phyloP scores from a whole-genome alignment of 306 rosid genomes.

The Fagus crenata region DNA sequence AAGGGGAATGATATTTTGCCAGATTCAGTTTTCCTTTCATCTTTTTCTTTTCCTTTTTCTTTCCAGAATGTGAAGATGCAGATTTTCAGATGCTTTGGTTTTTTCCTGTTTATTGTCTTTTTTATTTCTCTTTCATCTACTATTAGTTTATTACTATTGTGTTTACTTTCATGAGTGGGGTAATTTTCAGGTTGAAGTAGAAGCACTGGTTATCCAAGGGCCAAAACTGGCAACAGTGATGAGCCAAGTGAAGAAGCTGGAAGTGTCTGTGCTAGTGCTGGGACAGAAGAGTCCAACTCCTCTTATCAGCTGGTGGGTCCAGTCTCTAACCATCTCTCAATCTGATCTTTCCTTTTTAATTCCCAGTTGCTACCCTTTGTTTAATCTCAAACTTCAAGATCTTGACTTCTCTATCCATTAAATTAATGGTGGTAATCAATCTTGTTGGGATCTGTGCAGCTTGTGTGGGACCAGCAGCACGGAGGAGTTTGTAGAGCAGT shows the following conservation, averaged over 20 bases:
- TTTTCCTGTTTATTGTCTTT: constrained; percentile 13
- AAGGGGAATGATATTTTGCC: constrained; percentile 31
- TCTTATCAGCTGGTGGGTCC: constrained; percentile 70
- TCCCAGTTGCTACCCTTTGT: background rate
- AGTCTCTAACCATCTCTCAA: background rate
- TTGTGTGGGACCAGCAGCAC: constrained; percentile 60
- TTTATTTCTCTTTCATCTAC: background rate
- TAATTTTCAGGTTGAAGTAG: constrained; percentile 76
- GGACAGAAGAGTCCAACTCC: constrained; percentile 83
- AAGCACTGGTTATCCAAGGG: constrained; percentile 84
- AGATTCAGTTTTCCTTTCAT: constrained; percentile 26
- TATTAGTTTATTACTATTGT: background rate
- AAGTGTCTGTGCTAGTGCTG: constrained; percentile 78
- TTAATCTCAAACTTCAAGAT: background rate
- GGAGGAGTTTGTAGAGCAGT: constrained; percentile 78
- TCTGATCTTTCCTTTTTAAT: constrained; percentile 5
- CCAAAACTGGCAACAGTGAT: constrained; percentile 71
- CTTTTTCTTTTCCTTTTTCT: constrained; percentile 36
- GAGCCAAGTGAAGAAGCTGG: constrained; percentile 94
- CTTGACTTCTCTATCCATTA: background rate
- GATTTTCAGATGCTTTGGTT: constrained; percentile 29
- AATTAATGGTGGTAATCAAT: background rate
- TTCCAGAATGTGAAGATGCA: constrained; percentile 32
- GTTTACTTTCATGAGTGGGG: constrained; percentile 8
- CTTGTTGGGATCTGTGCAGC: constrained; percentile 43